Conservation (phyloP, 2,329 filamentous ascomycete genomes). For the Colletotrichum sp. region DNA sequence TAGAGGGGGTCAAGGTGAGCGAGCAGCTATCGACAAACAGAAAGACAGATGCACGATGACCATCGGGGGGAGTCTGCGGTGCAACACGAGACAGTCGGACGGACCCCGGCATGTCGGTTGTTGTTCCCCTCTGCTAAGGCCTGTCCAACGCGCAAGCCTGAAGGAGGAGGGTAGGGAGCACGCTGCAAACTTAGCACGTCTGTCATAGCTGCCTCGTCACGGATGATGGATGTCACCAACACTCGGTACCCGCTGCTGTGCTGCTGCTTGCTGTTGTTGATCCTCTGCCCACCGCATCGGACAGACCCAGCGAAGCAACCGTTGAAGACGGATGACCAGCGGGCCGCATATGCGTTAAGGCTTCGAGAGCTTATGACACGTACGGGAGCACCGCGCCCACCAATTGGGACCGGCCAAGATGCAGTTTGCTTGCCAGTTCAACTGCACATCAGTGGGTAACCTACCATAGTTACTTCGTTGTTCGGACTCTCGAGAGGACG, state of each 20-base stretch:
- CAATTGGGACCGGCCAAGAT: not conserved
- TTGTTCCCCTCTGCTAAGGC: not conserved
- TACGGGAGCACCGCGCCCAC: not conserved
- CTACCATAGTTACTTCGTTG: not conserved
- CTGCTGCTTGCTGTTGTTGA: not conserved
- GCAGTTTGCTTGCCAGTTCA: not conserved
- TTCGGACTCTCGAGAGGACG: not conserved
- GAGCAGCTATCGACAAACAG: not conserved
- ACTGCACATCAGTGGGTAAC: not conserved
- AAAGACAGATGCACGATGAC: not conserved
- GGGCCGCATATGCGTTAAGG: not conserved
- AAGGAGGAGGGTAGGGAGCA: not conserved
- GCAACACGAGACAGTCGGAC: not conserved
- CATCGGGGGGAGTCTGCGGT: not conserved
- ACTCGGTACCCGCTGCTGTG: not conserved
- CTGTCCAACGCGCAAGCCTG: not conserved
- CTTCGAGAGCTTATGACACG: not conserved
- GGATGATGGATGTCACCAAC: not conserved
- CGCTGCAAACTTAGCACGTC: conserved; percentile 2
- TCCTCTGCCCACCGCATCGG: not conserved
- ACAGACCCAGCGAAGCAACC: not conserved
- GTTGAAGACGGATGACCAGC: not conserved
- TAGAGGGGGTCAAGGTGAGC: not conserved
- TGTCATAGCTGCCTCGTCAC: not conserved
- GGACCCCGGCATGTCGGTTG: not conserved